phyloP scores from a whole-genome alignment of 1,139 yeast genomes.

The Magnusiomyces suaveolens region DNA sequence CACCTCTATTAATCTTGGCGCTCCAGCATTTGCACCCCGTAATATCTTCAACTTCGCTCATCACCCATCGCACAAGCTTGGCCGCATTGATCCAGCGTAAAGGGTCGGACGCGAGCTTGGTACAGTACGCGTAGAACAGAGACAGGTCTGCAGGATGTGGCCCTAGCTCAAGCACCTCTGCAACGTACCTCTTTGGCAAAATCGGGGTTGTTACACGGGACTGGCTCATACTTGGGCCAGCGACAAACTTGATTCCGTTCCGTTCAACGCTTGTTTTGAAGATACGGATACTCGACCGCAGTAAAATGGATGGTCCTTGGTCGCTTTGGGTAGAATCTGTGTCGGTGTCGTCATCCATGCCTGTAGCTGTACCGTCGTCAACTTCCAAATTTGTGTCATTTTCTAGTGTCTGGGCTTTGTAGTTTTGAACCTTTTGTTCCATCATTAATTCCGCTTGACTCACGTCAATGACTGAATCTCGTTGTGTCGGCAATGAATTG shows the following conservation, averaged over 20 bases:
- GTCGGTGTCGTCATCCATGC: background rate
- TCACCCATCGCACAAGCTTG: slow-evolving; percentile 8
- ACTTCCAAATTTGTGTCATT: background rate
- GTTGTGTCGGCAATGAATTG: background rate
- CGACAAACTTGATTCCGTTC: background rate
- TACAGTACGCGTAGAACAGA: slow-evolving; percentile 5
- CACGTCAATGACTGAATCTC: background rate
- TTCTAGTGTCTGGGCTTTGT: background rate
- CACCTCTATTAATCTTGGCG: background rate
- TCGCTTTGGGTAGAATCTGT: too few species aligned
- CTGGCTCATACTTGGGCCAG: background rate
- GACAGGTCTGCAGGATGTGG: slow-evolving; percentile 12
- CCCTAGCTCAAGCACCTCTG: slow-evolving; percentile 1
- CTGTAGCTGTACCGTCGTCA: background rate
- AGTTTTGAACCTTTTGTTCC: background rate
- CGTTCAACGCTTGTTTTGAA: background rate
- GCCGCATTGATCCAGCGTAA: slow-evolving; percentile 6
- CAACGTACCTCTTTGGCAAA: background rate
- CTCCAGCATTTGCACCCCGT: background rate
- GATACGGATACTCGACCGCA: background rate
- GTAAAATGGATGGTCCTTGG: background rate
- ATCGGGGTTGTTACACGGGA: background rate
- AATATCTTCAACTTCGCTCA: background rate
- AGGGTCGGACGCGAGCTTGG: background rate
- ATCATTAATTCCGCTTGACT: background rate